A percentile compares a stretch with the other conserved stretches of the same genome.
Evolutionary conservation across 148 eudicot species (phyloP).

Genomic region (Tetragonia tetragonoides): DNA sequence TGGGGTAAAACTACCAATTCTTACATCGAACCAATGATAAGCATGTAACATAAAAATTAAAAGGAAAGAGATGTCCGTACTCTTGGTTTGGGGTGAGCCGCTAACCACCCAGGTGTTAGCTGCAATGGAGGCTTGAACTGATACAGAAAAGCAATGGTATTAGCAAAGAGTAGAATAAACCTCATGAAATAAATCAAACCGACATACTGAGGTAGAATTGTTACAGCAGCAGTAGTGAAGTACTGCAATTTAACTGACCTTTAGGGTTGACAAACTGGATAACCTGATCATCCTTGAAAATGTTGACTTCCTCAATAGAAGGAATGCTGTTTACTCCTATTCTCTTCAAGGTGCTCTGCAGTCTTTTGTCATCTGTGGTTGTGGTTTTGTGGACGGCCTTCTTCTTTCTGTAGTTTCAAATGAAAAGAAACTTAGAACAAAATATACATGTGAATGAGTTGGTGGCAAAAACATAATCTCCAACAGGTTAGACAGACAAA

Average conservation of each 20-base stretch:
- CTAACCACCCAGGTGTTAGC: conserved; percentile 98
- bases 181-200: not conserved
- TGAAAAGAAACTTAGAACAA: not conserved
- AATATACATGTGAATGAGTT: not conserved
- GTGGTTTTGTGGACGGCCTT: conserved; percentile 92
- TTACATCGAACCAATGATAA: not conserved
- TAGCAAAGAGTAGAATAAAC: not conserved
- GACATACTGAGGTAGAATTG: not conserved
- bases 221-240: too few relatives aligned
- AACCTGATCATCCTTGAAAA: conserved; percentile 82
- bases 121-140: conserved; percentile 92
- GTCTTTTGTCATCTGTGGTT: conserved; percentile 87
- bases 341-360: conserved; percentile 87
- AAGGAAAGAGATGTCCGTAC: conserved; percentile 36
- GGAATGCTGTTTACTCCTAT: conserved; percentile 85
- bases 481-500: not conserved
- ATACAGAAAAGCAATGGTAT: conserved; percentile 5
- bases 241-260: conserved; percentile 35
- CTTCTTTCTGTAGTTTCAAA: conserved; percentile 62
- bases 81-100: conserved; percentile 87
- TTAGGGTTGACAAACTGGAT: conserved; percentile 81
- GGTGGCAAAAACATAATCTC: not conserved
- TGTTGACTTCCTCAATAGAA: conserved; percentile 85
- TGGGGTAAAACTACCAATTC: not conserved
- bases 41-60: not conserved